Base-by-base conservation (phyloP, 2,329 filamentous ascomycete species). In the Ascosphaera pollenicola region DNA sequence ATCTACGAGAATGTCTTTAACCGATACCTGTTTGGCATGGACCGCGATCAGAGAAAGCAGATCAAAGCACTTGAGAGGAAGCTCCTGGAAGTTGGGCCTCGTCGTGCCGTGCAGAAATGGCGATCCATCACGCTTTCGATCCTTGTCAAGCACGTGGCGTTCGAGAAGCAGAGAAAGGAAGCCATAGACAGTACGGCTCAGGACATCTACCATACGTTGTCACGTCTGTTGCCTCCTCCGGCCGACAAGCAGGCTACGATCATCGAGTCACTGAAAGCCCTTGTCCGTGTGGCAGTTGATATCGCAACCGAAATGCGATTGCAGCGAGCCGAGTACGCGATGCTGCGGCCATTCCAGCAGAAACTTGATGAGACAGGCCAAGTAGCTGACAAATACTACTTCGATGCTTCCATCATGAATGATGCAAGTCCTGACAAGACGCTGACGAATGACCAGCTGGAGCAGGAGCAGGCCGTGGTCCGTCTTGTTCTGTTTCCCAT, bases 1-100 rank as follows among this genome's bases (percentile, higher is more conserved):
- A 76, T 98, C 39, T 98, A 85, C 85, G 89, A 98, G 58, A 94
- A 91, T 53, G 77, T 98, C 54, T 98, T 98, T 55, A 94, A 87
- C 7, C 75, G 89, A 46, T 98, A 98, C 57, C 74, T 98, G 18
- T 98, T 98, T 55, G 89, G 89, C 50, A 93, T 98, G 83, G 89
- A 98, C 55, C 73, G 85, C 49, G 89, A 95, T 59, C 89, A 98
- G 60, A 75, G 89, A 49, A 85, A 95, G 58, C 95, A 95, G 60
- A 76, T 98, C 56, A 95, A 98, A 63, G 75, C 79, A 26, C 70
- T 98, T 7, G 91, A 98, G 62, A 94, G 93, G 64, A 76, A 80
- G 31, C 69, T 98, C 21, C 70, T 71, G 16, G 89, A 98, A 54
- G 80, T 93, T 49, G 89, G 87, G 37, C 83, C 87, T 19, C 67